Evolutionary conservation across 108 stramenopile genomes (phyloP), one percentile per base, ranked within the genome.

Genomic region (Nannochloropsis oceanica): DNA sequence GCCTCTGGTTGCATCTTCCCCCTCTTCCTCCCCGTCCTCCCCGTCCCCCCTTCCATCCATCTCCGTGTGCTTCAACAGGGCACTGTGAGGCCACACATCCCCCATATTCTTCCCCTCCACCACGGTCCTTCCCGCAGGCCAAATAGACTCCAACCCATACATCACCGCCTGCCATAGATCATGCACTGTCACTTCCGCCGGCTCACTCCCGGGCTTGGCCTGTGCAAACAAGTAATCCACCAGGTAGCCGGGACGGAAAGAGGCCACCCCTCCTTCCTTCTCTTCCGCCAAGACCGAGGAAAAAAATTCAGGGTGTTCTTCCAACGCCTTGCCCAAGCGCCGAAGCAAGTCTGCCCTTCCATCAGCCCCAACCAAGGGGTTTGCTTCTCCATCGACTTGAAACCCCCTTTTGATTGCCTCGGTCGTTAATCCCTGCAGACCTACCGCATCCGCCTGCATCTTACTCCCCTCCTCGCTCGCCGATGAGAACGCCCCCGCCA

Each of bases 101-200:
- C 88, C 88, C 88, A 89, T 89, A 73, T 44, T 44, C 7, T 80
- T 22, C 5, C 88, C 88, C 80, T 83, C 88, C 22, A 89, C 27
- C 80, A 42, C 34, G 13, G 81, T 82, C 81, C 88, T 42, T 13
- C 88, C 88, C 43, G 25, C 80, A 5, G 88, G 88, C 88, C 88
- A 89, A 83, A 89, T 86, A 22, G 88, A 44, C 85, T 89, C 88
- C 20, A 85, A 86, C 80, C 88, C 88, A 50, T 89, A 85, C 88
- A 89, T 89, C 12, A 89, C 88, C 80, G 86, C 88, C 46, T 86
- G 85, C 88, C 88, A 89, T 79, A 89, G 85, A 24, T 81, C 80
- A 18, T 80, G 80, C 42, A 18, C 26, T 43, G 27, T 43, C 22
- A 43, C 26, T 14, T 43, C 25, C 14, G 44, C 27, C 9, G 83